Base-by-base conservation (phyloP, 345 rosid genomes). In the Gossypium turneri region DNA sequence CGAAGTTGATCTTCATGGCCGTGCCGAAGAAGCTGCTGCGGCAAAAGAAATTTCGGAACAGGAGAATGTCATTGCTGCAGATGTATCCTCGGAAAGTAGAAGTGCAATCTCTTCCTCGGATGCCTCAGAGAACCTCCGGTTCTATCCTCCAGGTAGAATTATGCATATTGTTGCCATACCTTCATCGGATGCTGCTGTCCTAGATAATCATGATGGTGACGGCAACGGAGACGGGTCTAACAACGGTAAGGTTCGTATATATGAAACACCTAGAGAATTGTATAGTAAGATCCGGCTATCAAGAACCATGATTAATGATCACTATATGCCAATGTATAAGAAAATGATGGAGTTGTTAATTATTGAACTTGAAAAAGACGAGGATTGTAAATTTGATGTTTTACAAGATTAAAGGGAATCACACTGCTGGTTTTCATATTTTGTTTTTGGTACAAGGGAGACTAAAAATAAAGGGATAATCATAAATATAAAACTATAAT, bases 271-370 rank as follows among this genome's bases (percentile, higher is more conserved):
- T 9, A 88, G 99, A 78, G 90, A 93, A 81, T 83, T 96, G 82
- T 91, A 95, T 79, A 90, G 87, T 83, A 95, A 90, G 88, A 85
- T 95, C 72, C 86, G 98, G 50, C 91, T 95, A 7, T 95, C 98
- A 0, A 89, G 83, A 81, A 90, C 97, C 3, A 91, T 93, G 97
- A 93, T 95, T 48, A 88, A 95, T 65, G 99, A 95, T 84, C 99
- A 95, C 75, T 95, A 95, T 53, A 95, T 95, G 98, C 98, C 98
- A 5, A 87, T 90, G 93, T 90, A 91, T 80, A 90, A 86, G 85
- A 95, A 84, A 82, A 91, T 88, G 97, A 90, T 91, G 85, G 97
- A 95, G 76, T 86, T 83, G 80, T 80, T 90, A 78, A 85, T 93
- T 59, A 76, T 81, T 45, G 85, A 93, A 81, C 89, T 93, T 12